Evolutionary conservation across 306 rosid genomes (phyloP).

Genomic region (Vigna angularis): DNA sequence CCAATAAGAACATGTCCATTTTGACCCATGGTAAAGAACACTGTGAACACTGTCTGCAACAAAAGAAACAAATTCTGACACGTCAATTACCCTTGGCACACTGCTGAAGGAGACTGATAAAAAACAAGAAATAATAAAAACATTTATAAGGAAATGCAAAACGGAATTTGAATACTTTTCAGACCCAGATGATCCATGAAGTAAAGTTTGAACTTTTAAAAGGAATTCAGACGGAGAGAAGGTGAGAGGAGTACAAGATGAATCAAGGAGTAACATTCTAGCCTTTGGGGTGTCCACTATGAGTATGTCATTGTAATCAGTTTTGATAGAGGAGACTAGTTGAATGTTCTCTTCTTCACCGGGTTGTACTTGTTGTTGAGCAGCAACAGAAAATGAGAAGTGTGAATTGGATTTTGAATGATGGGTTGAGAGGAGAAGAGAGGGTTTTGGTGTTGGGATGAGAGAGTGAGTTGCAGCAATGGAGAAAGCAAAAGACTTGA

Average conservation of each 20-base stretch:
- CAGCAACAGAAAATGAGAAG: conserved; percentile 20
- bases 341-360: conserved; percentile 62
- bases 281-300: conserved; percentile 72
- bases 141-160: background rate
- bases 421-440: background rate
- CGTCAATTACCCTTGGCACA: conserved; percentile 8
- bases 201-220: conserved; percentile 37
- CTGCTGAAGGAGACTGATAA: conserved; percentile 7
- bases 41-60: conserved; percentile 84
- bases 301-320: conserved; percentile 71
- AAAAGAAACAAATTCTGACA: conserved; percentile 21
- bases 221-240: background rate
- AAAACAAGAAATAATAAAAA: background rate
- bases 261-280: conserved; percentile 86
- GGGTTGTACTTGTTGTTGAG: conserved; percentile 1
- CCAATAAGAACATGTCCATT: conserved; percentile 93
- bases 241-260: conserved; percentile 53
- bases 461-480: conserved; percentile 28
- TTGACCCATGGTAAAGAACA: conserved; percentile 71
- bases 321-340: conserved; percentile 54
- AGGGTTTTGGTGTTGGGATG: conserved; percentile 2
- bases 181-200: background rate
- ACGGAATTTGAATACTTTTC: conserved; percentile 23
- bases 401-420: conserved; percentile 20
- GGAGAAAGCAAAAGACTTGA: conserved; percentile 29